Percentiles rank a stretch among this genome's conserved stretches.
phyloP scores from a whole-genome alignment of 805 yeast species.

The Peterozyma xylosa region DNA sequence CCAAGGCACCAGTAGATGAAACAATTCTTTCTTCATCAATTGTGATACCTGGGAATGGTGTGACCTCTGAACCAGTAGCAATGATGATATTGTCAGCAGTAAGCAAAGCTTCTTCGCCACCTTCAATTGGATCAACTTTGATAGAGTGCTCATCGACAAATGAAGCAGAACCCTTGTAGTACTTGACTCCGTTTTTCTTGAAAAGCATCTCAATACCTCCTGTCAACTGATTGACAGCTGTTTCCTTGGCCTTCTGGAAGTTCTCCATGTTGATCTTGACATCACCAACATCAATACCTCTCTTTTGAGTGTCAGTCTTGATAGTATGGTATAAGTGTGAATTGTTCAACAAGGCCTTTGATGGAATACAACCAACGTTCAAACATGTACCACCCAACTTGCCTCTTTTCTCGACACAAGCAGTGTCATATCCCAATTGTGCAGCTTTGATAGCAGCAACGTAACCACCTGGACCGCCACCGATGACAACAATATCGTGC shows the following conservation, averaged over 20 bases:
- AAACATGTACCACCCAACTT: conserved; percentile 96
- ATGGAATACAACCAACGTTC: conserved; percentile 98
- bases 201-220: conserved; percentile 91
- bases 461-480: conserved; percentile 99
- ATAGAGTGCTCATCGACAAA: conserved; percentile 76
- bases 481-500: conserved; percentile 90
- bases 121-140: conserved; percentile 81
- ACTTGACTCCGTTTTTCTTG: conserved; percentile 92
- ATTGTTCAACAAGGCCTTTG: conserved; percentile 91
- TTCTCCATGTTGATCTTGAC: conserved; percentile 68
- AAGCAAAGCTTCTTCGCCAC: conserved; percentile 62
- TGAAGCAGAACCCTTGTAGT: conserved; percentile 89
- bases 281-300: conserved; percentile 87
- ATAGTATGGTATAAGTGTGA: conserved; percentile 89
- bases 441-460: conserved; percentile 99
- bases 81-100: conserved; percentile 84
- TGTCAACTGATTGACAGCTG: conserved; percentile 82
- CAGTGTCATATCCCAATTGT: conserved; percentile 89
- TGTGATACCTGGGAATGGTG: conserved; percentile 97
- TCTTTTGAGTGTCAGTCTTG: conserved; percentile 68
- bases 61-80: conserved; percentile 98
- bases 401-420: conserved; percentile 97
- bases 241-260: conserved; percentile 89
- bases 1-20: conserved; percentile 86
- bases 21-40: conserved; percentile 97